Evolutionary conservation across 2,329 filamentous ascomycete species (phyloP), one percentile per base, ranked within the genome.

Genomic region (Colletotrichum brevisporum): DNA sequence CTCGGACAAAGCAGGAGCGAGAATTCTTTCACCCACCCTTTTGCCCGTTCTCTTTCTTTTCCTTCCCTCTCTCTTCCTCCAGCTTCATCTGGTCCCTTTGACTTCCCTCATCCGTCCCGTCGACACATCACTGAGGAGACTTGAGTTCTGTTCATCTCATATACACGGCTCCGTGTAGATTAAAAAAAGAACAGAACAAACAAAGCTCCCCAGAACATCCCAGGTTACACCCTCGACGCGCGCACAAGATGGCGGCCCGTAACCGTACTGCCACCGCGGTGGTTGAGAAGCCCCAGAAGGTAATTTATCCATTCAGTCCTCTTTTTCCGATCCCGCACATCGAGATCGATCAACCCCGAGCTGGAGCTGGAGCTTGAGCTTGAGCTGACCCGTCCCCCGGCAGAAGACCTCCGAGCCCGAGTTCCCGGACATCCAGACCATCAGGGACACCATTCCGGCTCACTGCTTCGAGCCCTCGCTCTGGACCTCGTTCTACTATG

Each of bases 401-500:
- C 45, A 71, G 66, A 62, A 65, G 53, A 66, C 24, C 52, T 41
- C 54, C 26, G 67, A 70, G 69, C 56, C 67, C 18, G 66, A 67
- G 71, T 82, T 83, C 70, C 84, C 84, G 52, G 83, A 86, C 73
- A 84, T 85, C 73, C 82, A 83, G 75, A 83, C 82, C 55, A 79
- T 85, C 71, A 77, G 82, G 59, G 79, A 84, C 73, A 85, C 88
- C 59, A 90, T 91, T 71, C 89, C 89, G 27, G 79, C 84, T 16
- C 84, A 90, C 76, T 91, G 89, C 83, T 90, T 91, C 79, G 77
- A 88, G 76, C 85, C 86, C 4, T 86, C 86, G 31, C 81, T 84
- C 55, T 71, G 80, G 72, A 83, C 79, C 41, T 89, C 87, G 8
- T 79, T 87, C 74, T 79, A 80, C 74, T 91, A 91, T 77, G 80